Conservation (phyloP, 768 basidiomycete species). For the Russula dissimulans region DNA sequence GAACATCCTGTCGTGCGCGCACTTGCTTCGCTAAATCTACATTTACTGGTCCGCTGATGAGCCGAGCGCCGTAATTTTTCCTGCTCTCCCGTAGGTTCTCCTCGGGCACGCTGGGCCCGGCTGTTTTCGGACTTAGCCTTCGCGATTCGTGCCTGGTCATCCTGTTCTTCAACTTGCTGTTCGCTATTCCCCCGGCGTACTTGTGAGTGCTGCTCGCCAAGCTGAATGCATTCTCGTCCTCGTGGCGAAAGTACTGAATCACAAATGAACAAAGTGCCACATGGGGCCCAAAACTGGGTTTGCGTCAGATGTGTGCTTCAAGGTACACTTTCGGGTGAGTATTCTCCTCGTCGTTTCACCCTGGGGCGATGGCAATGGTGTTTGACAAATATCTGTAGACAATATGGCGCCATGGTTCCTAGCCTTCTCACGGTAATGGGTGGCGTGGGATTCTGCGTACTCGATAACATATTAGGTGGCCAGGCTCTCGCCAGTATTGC, state of each 20-base stretch:
- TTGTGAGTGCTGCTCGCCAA: constrained; percentile 33
- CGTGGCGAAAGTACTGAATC: too few relatives aligned
- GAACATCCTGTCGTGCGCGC: constrained; percentile 32
- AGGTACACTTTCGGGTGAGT: constrained; percentile 47
- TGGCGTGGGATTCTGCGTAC: constrained; percentile 46
- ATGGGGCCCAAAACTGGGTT: constrained; percentile 72
- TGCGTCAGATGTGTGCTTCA: constrained; percentile 75
- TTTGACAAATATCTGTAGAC: constrained; percentile 30
- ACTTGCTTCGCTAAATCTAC: background rate
- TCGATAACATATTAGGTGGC: constrained; percentile 55
- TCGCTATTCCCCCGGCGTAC: constrained; percentile 35
- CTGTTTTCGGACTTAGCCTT: constrained; percentile 34
- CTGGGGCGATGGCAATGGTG: too few relatives aligned
- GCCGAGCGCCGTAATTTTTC: background rate
- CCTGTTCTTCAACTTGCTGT: constrained; percentile 39
- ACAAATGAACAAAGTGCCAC: constrained; percentile 35
- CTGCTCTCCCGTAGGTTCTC: constrained; percentile 30
- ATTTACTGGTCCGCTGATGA: background rate
- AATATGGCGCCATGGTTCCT: constrained; percentile 42
- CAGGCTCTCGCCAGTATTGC: constrained; percentile 48
- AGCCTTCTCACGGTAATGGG: constrained; percentile 42
- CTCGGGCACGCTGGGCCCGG: constrained; percentile 39
- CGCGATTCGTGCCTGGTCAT: constrained; percentile 39
- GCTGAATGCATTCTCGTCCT: too few relatives aligned
- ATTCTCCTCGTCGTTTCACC: constrained; percentile 10